Conservation (phyloP, 2,329 filamentous ascomycete species). For the Lecanicillium sp. region DNA sequence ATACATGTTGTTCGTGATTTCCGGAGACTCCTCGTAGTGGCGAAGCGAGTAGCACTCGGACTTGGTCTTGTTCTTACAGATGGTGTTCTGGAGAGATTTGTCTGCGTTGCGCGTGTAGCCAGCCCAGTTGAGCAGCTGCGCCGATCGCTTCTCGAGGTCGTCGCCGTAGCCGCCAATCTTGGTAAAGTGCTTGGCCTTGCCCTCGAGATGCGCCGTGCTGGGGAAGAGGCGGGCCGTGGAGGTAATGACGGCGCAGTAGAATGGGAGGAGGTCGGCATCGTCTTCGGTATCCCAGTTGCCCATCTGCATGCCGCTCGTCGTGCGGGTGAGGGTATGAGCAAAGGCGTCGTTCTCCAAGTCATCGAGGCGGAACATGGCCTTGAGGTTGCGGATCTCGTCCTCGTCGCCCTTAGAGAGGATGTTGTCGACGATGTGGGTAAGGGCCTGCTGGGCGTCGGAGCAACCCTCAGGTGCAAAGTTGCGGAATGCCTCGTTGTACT, state of each 20-base stretch:
- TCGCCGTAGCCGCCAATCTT: slow-evolving; percentile 34
- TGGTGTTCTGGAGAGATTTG: slow-evolving; percentile 18
- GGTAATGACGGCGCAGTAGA: slow-evolving; percentile 44
- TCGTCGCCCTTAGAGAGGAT: slow-evolving; percentile 37
- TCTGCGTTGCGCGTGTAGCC: slow-evolving; percentile 35
- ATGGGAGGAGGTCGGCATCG: slow-evolving; percentile 35
- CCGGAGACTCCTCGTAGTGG: slow-evolving; percentile 17
- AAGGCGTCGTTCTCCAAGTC: slow-evolving; percentile 34
- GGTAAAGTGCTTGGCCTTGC: slow-evolving; percentile 34
- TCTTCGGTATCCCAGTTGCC: slow-evolving; percentile 49
- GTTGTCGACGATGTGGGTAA: slow-evolving; percentile 46
- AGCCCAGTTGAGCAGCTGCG: slow-evolving; percentile 46
- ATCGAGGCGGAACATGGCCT: slow-evolving; percentile 30
- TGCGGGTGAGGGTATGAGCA: slow-evolving; percentile 34
- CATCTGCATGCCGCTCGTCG: slow-evolving; percentile 39
- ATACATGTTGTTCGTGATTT: slow-evolving; percentile 19
- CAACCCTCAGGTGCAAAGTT: slow-evolving; percentile 52
- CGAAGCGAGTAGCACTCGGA: slow-evolving; percentile 28
- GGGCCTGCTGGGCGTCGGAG: slow-evolving; percentile 54
- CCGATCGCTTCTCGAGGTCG: slow-evolving; percentile 27
- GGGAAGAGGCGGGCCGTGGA: slow-evolving; percentile 36
- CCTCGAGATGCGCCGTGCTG: slow-evolving; percentile 29
- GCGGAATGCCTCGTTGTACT: slow-evolving; percentile 48
- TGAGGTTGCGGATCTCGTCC: slow-evolving; percentile 35
- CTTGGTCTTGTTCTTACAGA: slow-evolving; percentile 22